phyloP scores from a whole-genome alignment of 805 yeast genomes.

The Candida suzukii region DNA sequence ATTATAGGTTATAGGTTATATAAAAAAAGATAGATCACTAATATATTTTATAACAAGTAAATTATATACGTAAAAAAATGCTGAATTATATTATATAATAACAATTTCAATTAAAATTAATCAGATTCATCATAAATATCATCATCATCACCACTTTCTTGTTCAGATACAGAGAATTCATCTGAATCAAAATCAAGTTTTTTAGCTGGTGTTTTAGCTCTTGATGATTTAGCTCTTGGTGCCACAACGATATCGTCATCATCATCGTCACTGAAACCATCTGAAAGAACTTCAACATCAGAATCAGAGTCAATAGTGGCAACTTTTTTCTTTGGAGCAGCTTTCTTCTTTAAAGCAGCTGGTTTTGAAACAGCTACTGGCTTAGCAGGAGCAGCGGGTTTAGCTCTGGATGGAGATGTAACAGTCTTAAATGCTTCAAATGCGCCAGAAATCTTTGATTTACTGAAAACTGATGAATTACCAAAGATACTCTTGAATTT shows the following conservation, averaged over 20 bases:
- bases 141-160: slow-evolving; percentile 10
- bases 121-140: slow-evolving; percentile 15
- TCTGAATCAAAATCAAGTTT: slow-evolving; percentile 13
- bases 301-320: slow-evolving; percentile 7
- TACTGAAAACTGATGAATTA: background rate
- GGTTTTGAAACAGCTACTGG: slow-evolving; percentile 3
- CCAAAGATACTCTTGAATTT: slow-evolving; percentile 31
- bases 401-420: slow-evolving; percentile 4
- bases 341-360: slow-evolving; percentile 1
- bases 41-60: background rate
- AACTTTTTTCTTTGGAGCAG: slow-evolving; percentile 8
- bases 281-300: slow-evolving; percentile 3
- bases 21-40: background rate
- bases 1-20: slow-evolving; percentile 5
- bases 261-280: slow-evolving; percentile 1
- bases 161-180: slow-evolving; percentile 10
- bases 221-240: slow-evolving; percentile 1
- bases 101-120: background rate
- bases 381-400: slow-evolving; percentile 4
- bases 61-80: background rate
- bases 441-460: slow-evolving; percentile 15
- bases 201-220: slow-evolving; percentile 5
- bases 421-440: slow-evolving; percentile 10
- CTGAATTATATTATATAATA: background rate
- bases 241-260: slow-evolving; percentile 4